Percentiles rank a stretch among this genome's conserved stretches.
phyloP scores from a whole-genome alignment of 2,329 filamentous ascomycete genomes.

The Septoria linicola region DNA sequence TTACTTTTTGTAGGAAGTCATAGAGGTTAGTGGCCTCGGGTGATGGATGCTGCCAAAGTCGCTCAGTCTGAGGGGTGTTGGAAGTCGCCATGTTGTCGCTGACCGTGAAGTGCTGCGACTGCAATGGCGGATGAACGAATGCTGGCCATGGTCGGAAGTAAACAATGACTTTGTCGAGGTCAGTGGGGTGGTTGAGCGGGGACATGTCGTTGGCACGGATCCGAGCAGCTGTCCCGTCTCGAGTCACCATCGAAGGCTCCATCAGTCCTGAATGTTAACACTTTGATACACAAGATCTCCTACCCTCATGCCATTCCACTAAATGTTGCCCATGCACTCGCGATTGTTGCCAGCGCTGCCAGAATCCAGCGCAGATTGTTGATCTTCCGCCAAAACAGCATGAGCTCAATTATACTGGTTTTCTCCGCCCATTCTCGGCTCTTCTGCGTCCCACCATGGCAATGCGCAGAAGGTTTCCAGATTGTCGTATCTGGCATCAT shows the following conservation, averaged over 20 bases:
- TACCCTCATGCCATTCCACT: too few species aligned
- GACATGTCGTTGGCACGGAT: neutral
- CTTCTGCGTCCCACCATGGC: constrained; percentile 27
- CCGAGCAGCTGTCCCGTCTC: neutral
- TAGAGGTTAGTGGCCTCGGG: constrained; percentile 47
- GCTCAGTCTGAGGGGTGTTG: constrained; percentile 17
- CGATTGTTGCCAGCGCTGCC: constrained; percentile 23
- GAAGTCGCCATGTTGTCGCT: constrained; percentile 4
- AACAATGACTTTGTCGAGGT: neutral
- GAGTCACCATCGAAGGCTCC: neutral
- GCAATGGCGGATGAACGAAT: neutral
- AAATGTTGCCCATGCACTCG: constrained; percentile 32
- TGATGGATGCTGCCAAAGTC: constrained; percentile 41
- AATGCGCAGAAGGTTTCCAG: constrained; percentile 27
- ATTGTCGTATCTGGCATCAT: constrained; percentile 28
- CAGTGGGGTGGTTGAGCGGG: neutral
- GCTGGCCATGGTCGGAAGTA: neutral
- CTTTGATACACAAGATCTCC: too few species aligned
- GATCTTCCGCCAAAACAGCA: constrained; percentile 30
- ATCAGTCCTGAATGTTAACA: too few species aligned
- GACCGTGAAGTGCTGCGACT: neutral
- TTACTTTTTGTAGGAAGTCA: constrained; percentile 59
- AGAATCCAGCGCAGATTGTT: constrained; percentile 32
- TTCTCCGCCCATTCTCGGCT: constrained; percentile 29
- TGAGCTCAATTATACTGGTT: constrained; percentile 30